Evolutionary conservation across 1,284 basidiomycete species (phyloP).

Genomic region (Heterobasidion occidentale): DNA sequence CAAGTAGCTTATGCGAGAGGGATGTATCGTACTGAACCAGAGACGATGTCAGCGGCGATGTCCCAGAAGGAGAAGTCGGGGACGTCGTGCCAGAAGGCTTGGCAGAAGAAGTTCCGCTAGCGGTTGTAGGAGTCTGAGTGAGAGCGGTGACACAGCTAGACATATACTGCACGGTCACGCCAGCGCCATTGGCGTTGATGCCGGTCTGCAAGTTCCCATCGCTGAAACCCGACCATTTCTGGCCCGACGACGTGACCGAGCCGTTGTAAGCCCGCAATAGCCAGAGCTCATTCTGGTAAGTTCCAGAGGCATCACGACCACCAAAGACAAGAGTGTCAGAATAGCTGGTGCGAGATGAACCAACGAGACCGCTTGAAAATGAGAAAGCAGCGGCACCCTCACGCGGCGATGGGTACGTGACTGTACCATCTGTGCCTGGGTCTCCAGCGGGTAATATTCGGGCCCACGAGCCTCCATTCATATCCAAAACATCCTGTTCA

Average conservation of each 20-base stretch:
- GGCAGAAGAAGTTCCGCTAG: conserved; percentile 6
- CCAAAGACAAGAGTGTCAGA: conserved; percentile 77
- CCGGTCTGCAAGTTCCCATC: conserved; percentile 54
- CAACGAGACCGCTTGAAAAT: conserved; percentile 45
- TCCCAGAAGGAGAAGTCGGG: conserved; percentile 5
- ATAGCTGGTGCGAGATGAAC: conserved; percentile 35
- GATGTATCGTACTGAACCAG: conserved; percentile 39
- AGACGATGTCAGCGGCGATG: conserved; percentile 1
- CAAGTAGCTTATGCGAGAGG: conserved; percentile 53
- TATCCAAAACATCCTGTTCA: conserved; percentile 51
- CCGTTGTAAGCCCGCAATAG: conserved; percentile 63
- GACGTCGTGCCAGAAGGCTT: conserved; percentile 12
- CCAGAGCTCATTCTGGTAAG: conserved; percentile 69
- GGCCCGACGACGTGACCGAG: conserved; percentile 40
- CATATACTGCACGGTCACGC: conserved; percentile 56
- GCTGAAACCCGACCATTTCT: conserved; percentile 56
- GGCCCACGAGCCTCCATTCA: conserved; percentile 59
- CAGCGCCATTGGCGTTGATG: conserved; percentile 52
- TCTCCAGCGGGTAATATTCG: conserved; percentile 69
- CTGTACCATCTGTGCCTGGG: conserved; percentile 36
- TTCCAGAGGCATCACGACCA: conserved; percentile 57
- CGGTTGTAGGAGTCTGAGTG: conserved; percentile 15
- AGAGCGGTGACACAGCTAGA: conserved; percentile 46
- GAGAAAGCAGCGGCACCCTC: conserved; percentile 64
- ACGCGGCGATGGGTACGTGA: conserved; percentile 52